Evolutionary conservation across 2,329 filamentous ascomycete species (phyloP).

Genomic region (Cladosporium phlei): DNA sequence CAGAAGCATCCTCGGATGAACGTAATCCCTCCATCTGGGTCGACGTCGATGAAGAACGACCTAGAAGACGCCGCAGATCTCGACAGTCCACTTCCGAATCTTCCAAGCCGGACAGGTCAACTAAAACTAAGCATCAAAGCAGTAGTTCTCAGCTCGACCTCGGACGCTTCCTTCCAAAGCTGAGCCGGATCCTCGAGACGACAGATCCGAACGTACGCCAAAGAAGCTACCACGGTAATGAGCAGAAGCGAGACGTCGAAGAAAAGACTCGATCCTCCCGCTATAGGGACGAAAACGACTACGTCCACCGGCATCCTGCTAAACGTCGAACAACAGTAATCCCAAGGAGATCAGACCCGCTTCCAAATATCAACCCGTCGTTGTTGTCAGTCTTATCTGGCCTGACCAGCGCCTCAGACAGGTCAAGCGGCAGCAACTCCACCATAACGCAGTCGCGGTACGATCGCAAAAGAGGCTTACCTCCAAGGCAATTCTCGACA

Average conservation of each 20-base stretch:
- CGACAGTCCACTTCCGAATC: constrained; percentile 3
- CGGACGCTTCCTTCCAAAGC: constrained; percentile 35
- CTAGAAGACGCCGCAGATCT: constrained; percentile 8
- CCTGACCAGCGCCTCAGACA: constrained; percentile 37
- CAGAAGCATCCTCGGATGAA: constrained; percentile 18
- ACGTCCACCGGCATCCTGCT: constrained; percentile 25
- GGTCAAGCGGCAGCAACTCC: constrained; percentile 43
- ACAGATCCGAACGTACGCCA: constrained; percentile 19
- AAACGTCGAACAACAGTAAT: constrained; percentile 30
- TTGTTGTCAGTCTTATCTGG: constrained; percentile 39
- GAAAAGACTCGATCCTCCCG: constrained; percentile 10
- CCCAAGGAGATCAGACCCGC: constrained; percentile 29
- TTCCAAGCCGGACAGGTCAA: neutral
- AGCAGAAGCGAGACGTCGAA: constrained; percentile 4
- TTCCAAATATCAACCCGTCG: constrained; percentile 36
- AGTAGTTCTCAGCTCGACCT: constrained; percentile 19
- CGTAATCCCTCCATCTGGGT: constrained; percentile 25
- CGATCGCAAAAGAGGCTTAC: constrained; percentile 25
- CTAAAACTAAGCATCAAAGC: constrained; percentile 9
- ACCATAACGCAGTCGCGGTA: constrained; percentile 44
- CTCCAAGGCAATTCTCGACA: neutral
- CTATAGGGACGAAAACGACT: constrained; percentile 18
- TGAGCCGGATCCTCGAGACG: constrained; percentile 38
- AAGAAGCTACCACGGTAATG: neutral
- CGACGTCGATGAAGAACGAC: constrained; percentile 24